Conservation (phyloP, 768 basidiomycete genomes). For the Inosperma sp. region DNA sequence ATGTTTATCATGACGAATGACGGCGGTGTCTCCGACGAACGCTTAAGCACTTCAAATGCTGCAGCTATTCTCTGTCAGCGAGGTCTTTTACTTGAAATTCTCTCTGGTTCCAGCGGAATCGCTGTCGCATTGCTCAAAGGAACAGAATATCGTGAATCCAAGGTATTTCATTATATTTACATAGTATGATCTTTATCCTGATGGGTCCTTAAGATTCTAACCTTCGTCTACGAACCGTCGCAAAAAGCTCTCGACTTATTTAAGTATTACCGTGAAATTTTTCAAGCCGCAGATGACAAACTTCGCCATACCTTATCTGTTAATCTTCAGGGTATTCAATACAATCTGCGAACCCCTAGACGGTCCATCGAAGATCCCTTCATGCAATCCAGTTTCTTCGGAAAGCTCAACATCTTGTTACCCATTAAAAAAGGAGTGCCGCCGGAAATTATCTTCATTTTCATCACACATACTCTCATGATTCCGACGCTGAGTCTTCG, state of each 20-base stretch:
- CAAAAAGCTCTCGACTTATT: conserved; percentile 14
- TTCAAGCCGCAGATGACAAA: too few species aligned
- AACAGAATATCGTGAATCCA: conserved; percentile 57
- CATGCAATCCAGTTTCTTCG: too few species aligned
- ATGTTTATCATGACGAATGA: conserved; percentile 64
- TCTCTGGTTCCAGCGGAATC: conserved; percentile 40
- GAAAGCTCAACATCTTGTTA: too few species aligned
- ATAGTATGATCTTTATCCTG: neutral
- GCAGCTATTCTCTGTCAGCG: conserved; percentile 42
- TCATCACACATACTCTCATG: too few species aligned
- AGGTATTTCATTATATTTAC: conserved; percentile 35
- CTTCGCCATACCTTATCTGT: too few species aligned
- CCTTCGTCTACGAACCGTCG: conserved; percentile 49
- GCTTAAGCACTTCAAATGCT: conserved; percentile 13
- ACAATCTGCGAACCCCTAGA: too few species aligned
- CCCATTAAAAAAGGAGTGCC: too few species aligned
- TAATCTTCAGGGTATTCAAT: too few species aligned
- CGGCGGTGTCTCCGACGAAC: conserved; percentile 32
- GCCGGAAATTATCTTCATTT: too few species aligned
- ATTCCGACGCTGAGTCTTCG: too few species aligned
- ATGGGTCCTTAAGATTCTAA: conserved; percentile 41
- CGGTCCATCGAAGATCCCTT: too few species aligned
- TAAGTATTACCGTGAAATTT: neutral
- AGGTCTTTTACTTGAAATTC: conserved; percentile 43
- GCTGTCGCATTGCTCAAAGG: conserved; percentile 50